A percentile compares a stretch with the other conserved stretches of the same genome.
These are phyloP conservation scores for Kentomonas sorsogonicus DNA, from an alignment of 208 protist species.

Conservation along the genomic window DNA sequence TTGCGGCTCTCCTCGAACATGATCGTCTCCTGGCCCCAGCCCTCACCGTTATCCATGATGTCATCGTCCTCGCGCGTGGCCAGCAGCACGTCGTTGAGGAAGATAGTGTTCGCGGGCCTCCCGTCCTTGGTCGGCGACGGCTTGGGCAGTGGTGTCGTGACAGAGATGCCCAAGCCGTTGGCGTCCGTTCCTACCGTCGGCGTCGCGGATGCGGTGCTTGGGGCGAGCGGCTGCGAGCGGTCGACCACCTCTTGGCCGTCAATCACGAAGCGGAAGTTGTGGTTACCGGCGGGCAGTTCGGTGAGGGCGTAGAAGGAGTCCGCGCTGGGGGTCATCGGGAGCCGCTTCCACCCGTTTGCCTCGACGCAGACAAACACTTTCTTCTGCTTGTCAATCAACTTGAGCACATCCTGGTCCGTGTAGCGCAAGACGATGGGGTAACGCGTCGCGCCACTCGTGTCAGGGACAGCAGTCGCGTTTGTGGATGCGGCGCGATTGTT, in stretches of 20 bases:
- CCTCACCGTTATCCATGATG: conserved; percentile 67
- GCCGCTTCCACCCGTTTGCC: conserved; percentile 54
- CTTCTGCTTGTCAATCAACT: conserved; percentile 37
- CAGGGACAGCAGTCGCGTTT: not conserved
- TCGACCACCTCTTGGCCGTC: conserved; percentile 70
- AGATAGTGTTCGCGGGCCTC: conserved; percentile 58
- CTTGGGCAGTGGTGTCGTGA: conserved; percentile 23
- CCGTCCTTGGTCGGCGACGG: conserved; percentile 33
- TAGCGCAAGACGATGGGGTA: conserved; percentile 82
- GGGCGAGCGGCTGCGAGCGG: conserved; percentile 57
- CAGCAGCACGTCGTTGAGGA: conserved; percentile 66
- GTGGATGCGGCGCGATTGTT: conserved; percentile 9
- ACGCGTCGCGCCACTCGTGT: conserved; percentile 8
- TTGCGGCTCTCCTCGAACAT: conserved; percentile 85
- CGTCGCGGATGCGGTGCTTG: conserved; percentile 8
- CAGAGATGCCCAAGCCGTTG: conserved; percentile 5
- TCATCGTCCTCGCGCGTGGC: conserved; percentile 77
- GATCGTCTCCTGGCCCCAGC: conserved; percentile 75
- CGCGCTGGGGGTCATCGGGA: conserved; percentile 77
- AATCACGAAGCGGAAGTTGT: conserved; percentile 81
- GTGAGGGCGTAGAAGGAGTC: conserved; percentile 84
- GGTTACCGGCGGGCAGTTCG: conserved; percentile 63
- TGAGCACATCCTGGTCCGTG: conserved; percentile 47
- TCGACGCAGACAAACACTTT: conserved; percentile 58
- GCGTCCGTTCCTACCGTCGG: conserved; percentile 6